Conservation (phyloP, 2,329 filamentous ascomycete species). For the Didymella lethalis region DNA sequence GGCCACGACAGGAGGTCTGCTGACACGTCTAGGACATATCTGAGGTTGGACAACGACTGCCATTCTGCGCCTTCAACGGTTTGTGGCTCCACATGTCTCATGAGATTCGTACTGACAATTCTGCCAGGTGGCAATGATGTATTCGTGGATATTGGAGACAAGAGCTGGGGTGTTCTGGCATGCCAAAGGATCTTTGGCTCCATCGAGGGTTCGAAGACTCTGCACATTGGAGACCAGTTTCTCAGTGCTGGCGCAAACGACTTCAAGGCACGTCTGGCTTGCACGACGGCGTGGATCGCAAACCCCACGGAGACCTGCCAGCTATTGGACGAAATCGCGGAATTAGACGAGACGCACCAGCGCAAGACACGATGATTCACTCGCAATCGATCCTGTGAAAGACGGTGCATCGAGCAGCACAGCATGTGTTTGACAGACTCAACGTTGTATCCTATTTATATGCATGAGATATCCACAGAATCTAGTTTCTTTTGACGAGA, state of each 20-base stretch:
- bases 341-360: conserved; percentile 52
- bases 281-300: conserved; percentile 96
- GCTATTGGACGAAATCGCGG: conserved; percentile 80
- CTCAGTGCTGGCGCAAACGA: conserved; percentile 89
- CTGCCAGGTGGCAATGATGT: conserved; percentile 83
- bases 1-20: background rate
- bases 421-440: conserved; percentile 17
- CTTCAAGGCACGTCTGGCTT: conserved; percentile 92
- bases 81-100: conserved; percentile 14
- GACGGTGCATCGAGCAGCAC: background rate
- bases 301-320: conserved; percentile 90
- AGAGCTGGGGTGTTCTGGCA: conserved; percentile 91
- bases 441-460: conserved; percentile 17
- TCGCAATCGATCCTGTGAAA: background rate
- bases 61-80: conserved; percentile 97
- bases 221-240: conserved; percentile 97
- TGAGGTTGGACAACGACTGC: conserved; percentile 71
- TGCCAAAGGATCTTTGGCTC: conserved; percentile 90
- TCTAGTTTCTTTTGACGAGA: conserved; percentile 9
- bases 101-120: conserved; percentile 25
- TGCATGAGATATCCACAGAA: conserved; percentile 15
- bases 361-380: conserved; percentile 42
- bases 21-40: conserved; percentile 68
- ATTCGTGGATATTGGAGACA: conserved; percentile 98
- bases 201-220: conserved; percentile 77